Base-by-base conservation (phyloP, 192 early-diverging fungal genomes). In the Phycomyces blakesleeanus region DNA sequence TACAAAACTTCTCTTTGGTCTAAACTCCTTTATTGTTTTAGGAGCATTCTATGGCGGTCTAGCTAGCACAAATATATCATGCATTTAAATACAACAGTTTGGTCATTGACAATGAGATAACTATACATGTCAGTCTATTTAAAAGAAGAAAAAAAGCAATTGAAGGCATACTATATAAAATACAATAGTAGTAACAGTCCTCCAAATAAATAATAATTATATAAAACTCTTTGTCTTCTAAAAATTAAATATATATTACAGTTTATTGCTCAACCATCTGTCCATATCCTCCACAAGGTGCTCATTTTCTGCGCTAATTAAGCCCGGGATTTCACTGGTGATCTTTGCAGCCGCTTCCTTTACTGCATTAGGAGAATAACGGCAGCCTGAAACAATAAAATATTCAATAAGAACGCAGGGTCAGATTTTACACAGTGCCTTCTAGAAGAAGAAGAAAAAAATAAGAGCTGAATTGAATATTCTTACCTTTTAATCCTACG, bases 401-500 rank as follows among this genome's bases (percentile, higher is more conserved):
- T 24, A 11, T 26, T 65, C 40, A 65, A 24, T 11, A 16, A 2
- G 4, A 10, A 50, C 9, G 49, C 49, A 16, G 16, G 49, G 49
- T 50, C 21, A n/a, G 11, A 9, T 29, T n/a, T 22, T 38, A 40
- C 1, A 16, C 2, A 29, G 14, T 29, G 44, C 18, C 25, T 16
- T 34, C 25, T n/a, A n/a, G n/a, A n/a, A n/a, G n/a, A n/a, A n/a
- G n/a, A n/a, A n/a, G n/a, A n/a, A n/a, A n/a, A n/a, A n/a, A n/a
- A n/a, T n/a, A n/a, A n/a, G n/a, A n/a, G n/a, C 39, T 20, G 27
- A 5, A 1, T 9, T 16, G 21, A 20, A 8, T 34, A n/a, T 29
- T 4, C 9, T 67, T 59, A 69, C 68, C 71, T 62, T 63, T 37
- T 26, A 73, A 51, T 3, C 64, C 65, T 4, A 67, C 55, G 3